These are phyloP conservation scores for Aspergillus affinis DNA, from an alignment of 495 filamentous ascomycete genomes.

Conservation along the genomic window DNA sequence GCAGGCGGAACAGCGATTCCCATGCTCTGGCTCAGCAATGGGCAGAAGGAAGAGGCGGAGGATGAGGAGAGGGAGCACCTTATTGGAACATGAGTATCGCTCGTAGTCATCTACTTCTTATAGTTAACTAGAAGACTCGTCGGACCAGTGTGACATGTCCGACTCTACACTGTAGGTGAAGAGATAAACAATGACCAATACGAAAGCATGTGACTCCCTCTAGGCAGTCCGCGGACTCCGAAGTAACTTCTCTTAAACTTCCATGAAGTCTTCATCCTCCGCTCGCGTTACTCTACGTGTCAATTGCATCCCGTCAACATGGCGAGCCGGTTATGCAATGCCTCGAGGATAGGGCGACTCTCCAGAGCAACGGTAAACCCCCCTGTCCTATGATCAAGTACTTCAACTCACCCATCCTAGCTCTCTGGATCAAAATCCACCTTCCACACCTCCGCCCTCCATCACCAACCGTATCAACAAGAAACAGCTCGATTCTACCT, in stretches of 20 bases:
- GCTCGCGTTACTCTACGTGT: no score
- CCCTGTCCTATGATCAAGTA: not conserved
- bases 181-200: not conserved
- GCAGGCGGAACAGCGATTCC: slow-evolving; percentile 26
- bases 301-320: not conserved
- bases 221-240: not conserved
- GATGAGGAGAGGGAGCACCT: slow-evolving; percentile 18
- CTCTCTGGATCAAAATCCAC: not conserved
- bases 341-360: not conserved
- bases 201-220: not conserved
- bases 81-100: not conserved
- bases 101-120: not conserved
- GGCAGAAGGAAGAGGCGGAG: slow-evolving; percentile 7
- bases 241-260: not conserved
- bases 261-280: no score
- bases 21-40: slow-evolving; percentile 25
- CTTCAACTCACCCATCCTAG: not conserved
- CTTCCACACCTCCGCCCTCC: not conserved
- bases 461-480: not conserved
- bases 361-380: not conserved
- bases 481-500: not conserved
- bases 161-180: no score
- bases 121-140: no score
- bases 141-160: no score
- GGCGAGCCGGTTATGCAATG: not conserved